These are phyloP conservation scores for Yarrowia porcina DNA, from an alignment of 805 yeast species.

Conservation along the genomic window DNA sequence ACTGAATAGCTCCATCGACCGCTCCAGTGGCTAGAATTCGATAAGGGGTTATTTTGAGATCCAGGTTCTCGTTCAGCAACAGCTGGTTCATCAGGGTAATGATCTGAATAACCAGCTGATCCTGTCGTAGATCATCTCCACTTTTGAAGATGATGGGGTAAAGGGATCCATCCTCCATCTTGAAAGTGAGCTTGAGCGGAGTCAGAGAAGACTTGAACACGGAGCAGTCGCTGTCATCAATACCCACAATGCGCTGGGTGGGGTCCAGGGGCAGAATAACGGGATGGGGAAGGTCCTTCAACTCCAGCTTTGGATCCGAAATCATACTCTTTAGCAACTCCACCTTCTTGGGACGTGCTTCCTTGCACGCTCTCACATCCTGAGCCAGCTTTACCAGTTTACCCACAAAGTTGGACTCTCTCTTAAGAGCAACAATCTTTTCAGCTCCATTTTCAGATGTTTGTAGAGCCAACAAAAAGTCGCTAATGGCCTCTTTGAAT, in stretches of 20 bases:
- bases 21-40: constrained; percentile 87
- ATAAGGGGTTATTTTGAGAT: constrained; percentile 82
- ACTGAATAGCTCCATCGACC: constrained; percentile 88
- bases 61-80: constrained; percentile 83
- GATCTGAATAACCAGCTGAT: constrained; percentile 93
- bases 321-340: constrained; percentile 62
- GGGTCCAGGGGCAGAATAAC: constrained; percentile 84
- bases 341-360: constrained; percentile 71
- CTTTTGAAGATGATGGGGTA: constrained; percentile 90
- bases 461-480: constrained; percentile 44
- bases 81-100: constrained; percentile 87
- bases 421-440: constrained; percentile 40
- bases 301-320: constrained; percentile 46
- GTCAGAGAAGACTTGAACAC: constrained; percentile 90
- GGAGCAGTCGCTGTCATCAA: constrained; percentile 70
- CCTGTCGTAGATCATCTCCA: constrained; percentile 95
- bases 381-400: constrained; percentile 63
- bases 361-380: constrained; percentile 62
- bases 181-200: constrained; percentile 80
- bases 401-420: constrained; percentile 68
- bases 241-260: constrained; percentile 64
- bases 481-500: constrained; percentile 47
- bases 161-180: constrained; percentile 48
- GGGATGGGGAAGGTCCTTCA: constrained; percentile 46
- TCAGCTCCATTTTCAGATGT: constrained; percentile 35